Evolutionary conservation across 1,284 basidiomycete species (phyloP).

Genomic region (Trichosporon sp.): DNA sequence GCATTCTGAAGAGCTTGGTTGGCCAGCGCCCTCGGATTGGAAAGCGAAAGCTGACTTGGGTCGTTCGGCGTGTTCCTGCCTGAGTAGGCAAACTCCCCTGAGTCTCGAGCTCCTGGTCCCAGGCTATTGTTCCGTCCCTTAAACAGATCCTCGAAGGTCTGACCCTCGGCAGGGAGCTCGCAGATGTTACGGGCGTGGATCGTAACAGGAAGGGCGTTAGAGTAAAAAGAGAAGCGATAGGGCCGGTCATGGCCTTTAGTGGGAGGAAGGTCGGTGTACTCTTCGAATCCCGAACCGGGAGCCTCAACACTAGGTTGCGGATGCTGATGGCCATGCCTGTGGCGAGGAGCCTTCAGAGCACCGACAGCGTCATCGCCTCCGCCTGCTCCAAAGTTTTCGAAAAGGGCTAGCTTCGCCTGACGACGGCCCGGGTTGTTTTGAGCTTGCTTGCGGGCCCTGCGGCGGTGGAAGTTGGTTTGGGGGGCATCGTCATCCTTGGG

Average conservation of each 20-base stretch:
- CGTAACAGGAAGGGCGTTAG: constrained; percentile 82
- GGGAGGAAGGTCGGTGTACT: constrained; percentile 42
- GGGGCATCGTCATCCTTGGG: constrained; percentile 21
- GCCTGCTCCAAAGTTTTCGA: constrained; percentile 60
- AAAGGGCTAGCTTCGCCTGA: constrained; percentile 83
- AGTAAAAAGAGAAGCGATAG: constrained; percentile 98
- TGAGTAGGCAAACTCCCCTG: neutral
- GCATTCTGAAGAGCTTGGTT: constrained; percentile 3
- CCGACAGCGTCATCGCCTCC: constrained; percentile 22
- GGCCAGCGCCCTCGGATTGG: neutral
- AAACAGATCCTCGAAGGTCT: constrained; percentile 90
- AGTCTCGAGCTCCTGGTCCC: neutral
- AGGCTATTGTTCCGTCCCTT: constrained; percentile 28
- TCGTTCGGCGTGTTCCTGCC: constrained; percentile 19
- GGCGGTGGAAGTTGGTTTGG: constrained; percentile 46
- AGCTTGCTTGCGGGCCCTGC: constrained; percentile 74
- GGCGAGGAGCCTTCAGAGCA: constrained; percentile 41
- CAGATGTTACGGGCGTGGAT: constrained; percentile 90
- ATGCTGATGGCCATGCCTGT: constrained; percentile 21
- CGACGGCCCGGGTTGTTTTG: constrained; percentile 61
- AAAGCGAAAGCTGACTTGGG: constrained; percentile 9
- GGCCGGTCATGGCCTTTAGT: constrained; percentile 69
- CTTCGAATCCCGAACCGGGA: constrained; percentile 21
- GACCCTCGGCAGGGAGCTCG: constrained; percentile 89
- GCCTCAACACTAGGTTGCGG: constrained; percentile 8